A percentile compares a stretch with the other conserved stretches of the same genome.
Evolutionary conservation across 2,329 filamentous ascomycete genomes (phyloP).

Genomic region (Nothophaeocryptopus gaeumannii): DNA sequence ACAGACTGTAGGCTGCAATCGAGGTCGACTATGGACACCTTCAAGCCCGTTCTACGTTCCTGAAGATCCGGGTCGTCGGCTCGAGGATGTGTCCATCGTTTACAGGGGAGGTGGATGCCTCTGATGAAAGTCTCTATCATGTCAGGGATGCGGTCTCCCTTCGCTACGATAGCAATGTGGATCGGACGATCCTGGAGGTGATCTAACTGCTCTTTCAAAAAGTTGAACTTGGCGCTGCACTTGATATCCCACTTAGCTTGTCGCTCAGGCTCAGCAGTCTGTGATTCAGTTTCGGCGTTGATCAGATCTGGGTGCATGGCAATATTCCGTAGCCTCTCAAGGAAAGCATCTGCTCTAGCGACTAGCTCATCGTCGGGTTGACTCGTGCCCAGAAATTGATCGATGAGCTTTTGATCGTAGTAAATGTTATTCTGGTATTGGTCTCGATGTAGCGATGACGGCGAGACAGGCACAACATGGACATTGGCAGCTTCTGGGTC

Average conservation of each 20-base stretch:
- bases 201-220: constrained; percentile 34
- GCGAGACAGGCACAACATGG: constrained; percentile 30
- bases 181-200: constrained; percentile 25
- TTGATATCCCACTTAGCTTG: constrained; percentile 36
- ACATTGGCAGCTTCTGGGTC: constrained; percentile 19
- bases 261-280: constrained; percentile 24
- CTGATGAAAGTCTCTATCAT: constrained; percentile 34
- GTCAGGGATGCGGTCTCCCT: constrained; percentile 28
- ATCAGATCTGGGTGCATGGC: constrained; percentile 36
- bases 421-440: constrained; percentile 29
- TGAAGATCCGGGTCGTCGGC: constrained; percentile 5
- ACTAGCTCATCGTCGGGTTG: constrained; percentile 17
- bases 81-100: constrained; percentile 22
- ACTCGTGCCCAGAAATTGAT: constrained; percentile 24
- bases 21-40: constrained; percentile 38
- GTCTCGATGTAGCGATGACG: constrained; percentile 33
- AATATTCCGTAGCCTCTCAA: constrained; percentile 28
- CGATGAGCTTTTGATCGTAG: constrained; percentile 24
- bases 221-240: constrained; percentile 38
- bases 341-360: constrained; percentile 24
- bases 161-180: constrained; percentile 32
- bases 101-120: constrained; percentile 19
- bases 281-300: constrained; percentile 32
- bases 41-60: constrained; percentile 15
- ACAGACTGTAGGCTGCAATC: constrained; percentile 24